Evolutionary conservation across 768 basidiomycete species (phyloP).

Genomic region (Daedaleopsis nitida): DNA sequence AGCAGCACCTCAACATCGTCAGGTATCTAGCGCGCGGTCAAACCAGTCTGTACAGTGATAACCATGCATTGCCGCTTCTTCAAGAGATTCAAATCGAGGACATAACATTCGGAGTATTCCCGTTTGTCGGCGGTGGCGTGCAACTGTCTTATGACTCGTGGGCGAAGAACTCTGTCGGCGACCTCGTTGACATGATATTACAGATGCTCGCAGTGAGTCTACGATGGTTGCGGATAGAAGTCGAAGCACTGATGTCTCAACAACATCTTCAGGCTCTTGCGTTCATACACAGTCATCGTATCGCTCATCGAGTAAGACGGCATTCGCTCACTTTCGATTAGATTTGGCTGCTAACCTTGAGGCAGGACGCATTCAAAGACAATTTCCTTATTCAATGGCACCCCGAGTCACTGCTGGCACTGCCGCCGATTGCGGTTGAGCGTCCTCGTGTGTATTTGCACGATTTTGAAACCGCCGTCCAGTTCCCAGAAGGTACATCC

Average conservation of each 20-base stretch:
- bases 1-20: constrained; percentile 23
- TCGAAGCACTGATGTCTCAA: neutral
- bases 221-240: neutral
- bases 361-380: constrained; percentile 33
- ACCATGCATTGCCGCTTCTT: constrained; percentile 33
- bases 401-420: constrained; percentile 28
- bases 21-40: constrained; percentile 22
- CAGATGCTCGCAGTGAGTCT: constrained; percentile 29
- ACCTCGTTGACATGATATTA: constrained; percentile 34
- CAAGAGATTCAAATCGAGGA: constrained; percentile 29
- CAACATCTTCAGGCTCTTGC: neutral
- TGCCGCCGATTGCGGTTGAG: constrained; percentile 9
- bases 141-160: constrained; percentile 20
- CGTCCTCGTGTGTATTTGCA: neutral
- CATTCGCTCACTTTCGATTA: neutral
- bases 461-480: neutral
- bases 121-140: constrained; percentile 21
- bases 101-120: constrained; percentile 33
- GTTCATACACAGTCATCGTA: neutral
- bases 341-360: neutral
- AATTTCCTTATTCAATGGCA: constrained; percentile 37
- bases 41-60: constrained; percentile 17
- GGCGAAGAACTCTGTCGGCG: constrained; percentile 34
- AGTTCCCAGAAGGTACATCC: neutral
- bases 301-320: neutral